phyloP scores from a whole-genome alignment of 2,329 filamentous ascomycete genomes.

The Scedosporium boydii region DNA sequence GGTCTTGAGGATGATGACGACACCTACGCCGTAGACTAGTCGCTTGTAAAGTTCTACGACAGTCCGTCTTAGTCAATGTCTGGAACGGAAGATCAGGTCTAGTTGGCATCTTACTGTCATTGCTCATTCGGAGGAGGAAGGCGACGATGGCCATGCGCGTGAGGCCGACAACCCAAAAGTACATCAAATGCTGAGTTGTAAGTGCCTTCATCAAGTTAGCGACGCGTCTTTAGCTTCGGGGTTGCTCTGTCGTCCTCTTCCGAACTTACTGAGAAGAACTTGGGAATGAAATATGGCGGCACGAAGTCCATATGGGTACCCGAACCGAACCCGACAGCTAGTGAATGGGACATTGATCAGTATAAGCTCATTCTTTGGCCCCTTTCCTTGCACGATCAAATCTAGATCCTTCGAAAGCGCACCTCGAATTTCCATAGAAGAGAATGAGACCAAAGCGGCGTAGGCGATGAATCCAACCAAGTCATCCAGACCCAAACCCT shows the following conservation, averaged over 20 bases:
- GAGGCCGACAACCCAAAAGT: constrained; percentile 21
- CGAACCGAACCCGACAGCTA: constrained; percentile 4
- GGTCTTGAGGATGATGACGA: constrained; percentile 12
- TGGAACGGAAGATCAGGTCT: neutral
- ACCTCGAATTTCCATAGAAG: constrained; percentile 3
- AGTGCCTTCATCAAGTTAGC: neutral
- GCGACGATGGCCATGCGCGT: constrained; percentile 23
- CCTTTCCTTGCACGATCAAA: neutral
- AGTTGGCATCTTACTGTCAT: constrained; percentile 18
- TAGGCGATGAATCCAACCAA: neutral
- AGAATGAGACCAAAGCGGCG: constrained; percentile 1
- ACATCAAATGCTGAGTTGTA: constrained; percentile 12
- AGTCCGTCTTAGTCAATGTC: neutral
- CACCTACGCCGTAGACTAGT: constrained; percentile 9
- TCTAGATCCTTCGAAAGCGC: neutral
- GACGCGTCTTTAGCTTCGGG: neutral
- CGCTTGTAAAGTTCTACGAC: neutral
- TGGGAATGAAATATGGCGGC: neutral
- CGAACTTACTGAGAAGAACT: constrained; percentile 3
- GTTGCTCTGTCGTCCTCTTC: neutral
- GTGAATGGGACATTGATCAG: neutral
- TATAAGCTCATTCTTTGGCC: too few species aligned
- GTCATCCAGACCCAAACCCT: constrained; percentile 5
- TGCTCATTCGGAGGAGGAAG: constrained; percentile 23
- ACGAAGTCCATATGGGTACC: constrained; percentile 2